phyloP scores from a whole-genome alignment of 2,329 filamentous ascomycete species.

The Ceratocystis variospora region DNA sequence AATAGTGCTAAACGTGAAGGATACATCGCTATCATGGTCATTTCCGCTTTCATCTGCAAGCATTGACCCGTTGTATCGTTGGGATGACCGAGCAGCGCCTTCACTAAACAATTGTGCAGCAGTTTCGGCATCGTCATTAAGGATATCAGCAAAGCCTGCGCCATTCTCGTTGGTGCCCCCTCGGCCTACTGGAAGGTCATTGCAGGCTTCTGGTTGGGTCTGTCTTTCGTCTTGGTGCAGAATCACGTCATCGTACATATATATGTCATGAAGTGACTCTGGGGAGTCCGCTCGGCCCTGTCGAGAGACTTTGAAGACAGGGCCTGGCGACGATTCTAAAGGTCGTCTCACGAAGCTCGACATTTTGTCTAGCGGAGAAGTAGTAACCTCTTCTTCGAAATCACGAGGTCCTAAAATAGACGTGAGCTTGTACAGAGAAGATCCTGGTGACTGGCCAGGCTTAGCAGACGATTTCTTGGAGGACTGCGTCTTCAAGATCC shows the following conservation, averaged over 20 bases:
- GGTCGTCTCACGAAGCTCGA: background rate
- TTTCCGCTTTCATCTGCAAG: background rate
- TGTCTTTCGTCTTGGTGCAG: background rate
- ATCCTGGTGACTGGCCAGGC: background rate
- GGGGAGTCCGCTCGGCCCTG: background rate
- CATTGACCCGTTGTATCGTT: background rate
- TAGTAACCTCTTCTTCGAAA: background rate
- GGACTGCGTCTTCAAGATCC: background rate
- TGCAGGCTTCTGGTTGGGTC: background rate
- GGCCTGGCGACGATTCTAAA: background rate
- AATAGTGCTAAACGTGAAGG: background rate
- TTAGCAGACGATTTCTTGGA: background rate
- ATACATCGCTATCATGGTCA: background rate
- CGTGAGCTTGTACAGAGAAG: background rate
- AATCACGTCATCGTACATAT: background rate
- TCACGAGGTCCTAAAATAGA: background rate
- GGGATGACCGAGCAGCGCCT: background rate
- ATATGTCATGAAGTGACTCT: background rate
- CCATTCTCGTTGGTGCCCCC: background rate
- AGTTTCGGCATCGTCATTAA: background rate
- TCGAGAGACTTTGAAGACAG: background rate
- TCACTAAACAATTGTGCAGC: constrained; percentile 4
- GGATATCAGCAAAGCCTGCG: background rate
- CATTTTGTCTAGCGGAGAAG: background rate
- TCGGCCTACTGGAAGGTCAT: background rate